Percentiles rank a stretch among this genome's conserved stretches.
These are phyloP conservation scores for Candida loeiensis DNA, from an alignment of 805 yeast genomes.

Conservation along the genomic window DNA sequence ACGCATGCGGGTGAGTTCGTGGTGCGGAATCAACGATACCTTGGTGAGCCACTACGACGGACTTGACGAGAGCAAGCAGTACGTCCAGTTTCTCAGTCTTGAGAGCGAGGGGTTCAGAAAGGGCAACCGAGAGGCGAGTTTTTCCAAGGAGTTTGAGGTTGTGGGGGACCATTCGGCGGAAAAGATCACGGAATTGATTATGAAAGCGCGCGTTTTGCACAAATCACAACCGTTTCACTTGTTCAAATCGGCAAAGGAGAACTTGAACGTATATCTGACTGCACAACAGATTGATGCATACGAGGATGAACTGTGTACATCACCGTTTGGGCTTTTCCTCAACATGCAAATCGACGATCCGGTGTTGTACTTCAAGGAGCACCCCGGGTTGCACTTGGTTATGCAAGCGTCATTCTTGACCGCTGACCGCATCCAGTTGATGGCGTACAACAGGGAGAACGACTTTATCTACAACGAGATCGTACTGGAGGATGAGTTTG, in stretches of 20 bases:
- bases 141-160: constrained; percentile 28
- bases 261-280: constrained; percentile 50
- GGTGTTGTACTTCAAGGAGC: constrained; percentile 18
- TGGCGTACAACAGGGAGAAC: constrained; percentile 16
- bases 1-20: constrained; percentile 58
- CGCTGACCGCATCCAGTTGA: constrained; percentile 14
- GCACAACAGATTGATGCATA: constrained; percentile 64
- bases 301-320: constrained; percentile 50
- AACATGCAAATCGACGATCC: constrained; percentile 46
- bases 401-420: constrained; percentile 35
- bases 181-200: constrained; percentile 53
- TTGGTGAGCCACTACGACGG: constrained; percentile 45
- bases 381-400: constrained; percentile 40
- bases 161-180: constrained; percentile 8
- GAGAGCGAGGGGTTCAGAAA: constrained; percentile 23
- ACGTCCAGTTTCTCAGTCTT: constrained; percentile 26
- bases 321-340: constrained; percentile 64
- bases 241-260: constrained; percentile 47
- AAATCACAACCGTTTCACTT: constrained; percentile 86
- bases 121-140: constrained; percentile 14
- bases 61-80: constrained; percentile 18
- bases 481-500: constrained; percentile 20
- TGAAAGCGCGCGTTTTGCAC: constrained; percentile 68
- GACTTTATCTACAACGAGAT: constrained; percentile 20
- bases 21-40: constrained; percentile 61